Evolutionary conservation across 2,329 filamentous ascomycete species (phyloP).

Genomic region (Neofusicoccum sp.): DNA sequence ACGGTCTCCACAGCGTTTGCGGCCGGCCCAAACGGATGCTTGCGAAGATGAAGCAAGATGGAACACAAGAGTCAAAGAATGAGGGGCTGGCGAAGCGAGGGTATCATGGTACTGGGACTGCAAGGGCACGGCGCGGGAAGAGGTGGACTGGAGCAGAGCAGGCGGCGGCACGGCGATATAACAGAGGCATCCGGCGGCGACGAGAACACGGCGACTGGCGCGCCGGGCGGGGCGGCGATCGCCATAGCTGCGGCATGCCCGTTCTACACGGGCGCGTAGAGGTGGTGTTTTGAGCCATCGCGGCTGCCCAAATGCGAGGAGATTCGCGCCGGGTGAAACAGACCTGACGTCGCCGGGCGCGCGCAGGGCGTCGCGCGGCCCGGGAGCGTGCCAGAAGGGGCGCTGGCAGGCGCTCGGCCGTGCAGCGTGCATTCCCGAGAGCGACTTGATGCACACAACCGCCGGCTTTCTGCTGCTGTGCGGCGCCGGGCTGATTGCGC

Average conservation of each 20-base stretch:
- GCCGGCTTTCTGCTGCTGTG: conserved; percentile 14
- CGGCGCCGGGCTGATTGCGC: conserved; percentile 9
- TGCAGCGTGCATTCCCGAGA: conserved; percentile 13
- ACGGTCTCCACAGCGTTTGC: conserved; percentile 12
- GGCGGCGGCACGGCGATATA: conserved; percentile 4
- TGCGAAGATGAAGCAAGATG: conserved; percentile 15
- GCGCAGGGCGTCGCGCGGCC: background rate
- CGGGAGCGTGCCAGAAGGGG: conserved; percentile 8
- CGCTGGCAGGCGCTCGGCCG: background rate
- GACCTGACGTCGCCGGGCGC: background rate
- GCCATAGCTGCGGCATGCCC: conserved; percentile 8
- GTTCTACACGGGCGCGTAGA: conserved; percentile 19
- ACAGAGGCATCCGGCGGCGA: background rate
- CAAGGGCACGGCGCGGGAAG: conserved; percentile 7
- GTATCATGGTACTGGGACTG: conserved; percentile 18
- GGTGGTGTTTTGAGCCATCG: conserved; percentile 18
- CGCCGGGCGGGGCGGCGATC: background rate
- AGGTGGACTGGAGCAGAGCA: background rate
- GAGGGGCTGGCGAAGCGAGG: conserved; percentile 18
- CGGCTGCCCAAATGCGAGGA: background rate
- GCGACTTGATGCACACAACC: conserved; percentile 5
- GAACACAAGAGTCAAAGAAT: conserved; percentile 15
- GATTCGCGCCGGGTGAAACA: conserved; percentile 15
- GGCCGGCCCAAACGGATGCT: background rate
- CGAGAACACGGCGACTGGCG: background rate